Percentiles rank a stretch among this genome's conserved stretches.
These are phyloP conservation scores for Cyclostephanos tholiformis DNA, from an alignment of 108 stramenopile species.

Conservation along the genomic window DNA sequence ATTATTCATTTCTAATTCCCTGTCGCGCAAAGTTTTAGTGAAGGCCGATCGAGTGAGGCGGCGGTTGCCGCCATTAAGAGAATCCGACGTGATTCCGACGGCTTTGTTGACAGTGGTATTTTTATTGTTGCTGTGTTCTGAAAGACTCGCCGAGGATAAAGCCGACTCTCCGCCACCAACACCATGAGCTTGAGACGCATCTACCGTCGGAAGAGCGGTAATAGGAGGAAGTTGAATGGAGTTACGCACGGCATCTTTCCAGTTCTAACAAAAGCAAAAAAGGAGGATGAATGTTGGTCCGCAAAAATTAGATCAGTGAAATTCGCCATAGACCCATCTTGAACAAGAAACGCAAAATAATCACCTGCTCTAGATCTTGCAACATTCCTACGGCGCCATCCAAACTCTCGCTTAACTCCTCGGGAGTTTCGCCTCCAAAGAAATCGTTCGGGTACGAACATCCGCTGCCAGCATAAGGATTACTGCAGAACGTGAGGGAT, in stretches of 20 bases:
- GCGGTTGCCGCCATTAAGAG: conserved; percentile 11
- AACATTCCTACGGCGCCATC: conserved; percentile 86
- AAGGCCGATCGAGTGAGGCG: conserved; percentile 83
- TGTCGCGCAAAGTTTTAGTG: conserved; percentile 57
- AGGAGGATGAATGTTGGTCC: neutral
- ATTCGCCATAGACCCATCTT: too few species aligned
- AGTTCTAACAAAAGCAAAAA: conserved; percentile 43
- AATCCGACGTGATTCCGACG: conserved; percentile 2
- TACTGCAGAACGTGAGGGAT: conserved; percentile 30
- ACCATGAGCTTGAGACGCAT: conserved; percentile 7
- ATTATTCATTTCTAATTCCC: conserved; percentile 29
- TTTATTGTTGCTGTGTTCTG: neutral
- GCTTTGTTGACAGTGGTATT: neutral
- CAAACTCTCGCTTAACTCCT: conserved; percentile 80
- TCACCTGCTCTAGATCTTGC: conserved; percentile 85
- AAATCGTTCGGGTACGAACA: conserved; percentile 44
- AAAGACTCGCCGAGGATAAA: neutral
- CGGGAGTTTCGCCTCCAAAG: conserved; percentile 61
- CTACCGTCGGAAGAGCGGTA: neutral
- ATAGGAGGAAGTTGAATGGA: conserved; percentile 58
- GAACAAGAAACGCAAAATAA: neutral
- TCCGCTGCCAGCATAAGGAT: conserved; percentile 1
- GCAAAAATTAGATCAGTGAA: too few species aligned
- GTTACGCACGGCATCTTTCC: conserved; percentile 84
- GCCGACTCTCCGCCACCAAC: neutral